These are phyloP conservation scores for Cytospora piceicola DNA, from an alignment of 2,329 filamentous ascomycete species.

Conservation along the genomic window DNA sequence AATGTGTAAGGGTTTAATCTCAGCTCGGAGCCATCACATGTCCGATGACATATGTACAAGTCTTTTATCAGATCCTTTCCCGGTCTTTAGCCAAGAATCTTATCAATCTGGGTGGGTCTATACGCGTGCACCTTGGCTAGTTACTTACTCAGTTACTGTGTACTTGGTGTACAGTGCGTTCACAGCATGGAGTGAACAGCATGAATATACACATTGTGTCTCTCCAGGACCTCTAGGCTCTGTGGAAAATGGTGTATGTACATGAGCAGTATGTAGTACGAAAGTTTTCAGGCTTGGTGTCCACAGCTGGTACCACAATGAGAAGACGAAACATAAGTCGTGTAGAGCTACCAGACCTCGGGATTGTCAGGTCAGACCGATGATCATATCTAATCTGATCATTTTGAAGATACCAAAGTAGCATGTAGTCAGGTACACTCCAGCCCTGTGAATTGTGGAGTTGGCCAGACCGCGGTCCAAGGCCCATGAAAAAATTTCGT, in stretches of 20 bases:
- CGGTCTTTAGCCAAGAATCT: background rate
- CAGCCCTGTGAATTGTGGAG: background rate
- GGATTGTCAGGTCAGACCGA: background rate
- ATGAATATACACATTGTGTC: no score
- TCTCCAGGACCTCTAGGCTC: no score
- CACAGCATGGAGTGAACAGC: no score
- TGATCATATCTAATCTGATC: background rate
- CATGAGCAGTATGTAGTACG: background rate
- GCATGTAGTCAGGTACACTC: no score
- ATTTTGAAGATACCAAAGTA: background rate
- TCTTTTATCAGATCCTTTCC: background rate
- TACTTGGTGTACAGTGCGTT: no score
- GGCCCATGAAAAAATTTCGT: background rate
- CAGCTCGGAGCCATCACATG: no score
- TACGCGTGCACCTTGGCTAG: background rate
- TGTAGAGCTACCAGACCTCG: no score
- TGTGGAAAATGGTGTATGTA: background rate
- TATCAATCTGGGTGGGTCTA: constrained; percentile 1
- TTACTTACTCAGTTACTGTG: no score
- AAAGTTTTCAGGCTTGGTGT: background rate
- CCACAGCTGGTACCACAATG: background rate
- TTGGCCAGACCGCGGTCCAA: background rate
- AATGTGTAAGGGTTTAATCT: background rate
- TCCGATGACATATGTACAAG: no score
- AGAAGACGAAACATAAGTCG: no score